phyloP scores from a whole-genome alignment of 352 stramenopile species.

The Pythium rhizo-oryzae region DNA sequence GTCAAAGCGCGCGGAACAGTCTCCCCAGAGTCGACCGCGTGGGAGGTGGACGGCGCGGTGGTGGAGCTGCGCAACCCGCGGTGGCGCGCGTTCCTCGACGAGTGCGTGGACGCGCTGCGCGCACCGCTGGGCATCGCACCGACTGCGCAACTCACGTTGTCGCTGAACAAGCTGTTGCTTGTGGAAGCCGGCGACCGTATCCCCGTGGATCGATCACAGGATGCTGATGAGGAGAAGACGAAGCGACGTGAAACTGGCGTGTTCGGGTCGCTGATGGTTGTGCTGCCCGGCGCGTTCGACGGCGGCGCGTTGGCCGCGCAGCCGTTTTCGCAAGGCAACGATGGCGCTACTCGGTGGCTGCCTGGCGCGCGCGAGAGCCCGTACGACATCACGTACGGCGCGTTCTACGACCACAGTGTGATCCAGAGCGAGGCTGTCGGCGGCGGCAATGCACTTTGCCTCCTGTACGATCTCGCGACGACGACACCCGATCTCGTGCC shows the following conservation, averaged over 20 bases:
- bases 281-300: background rate
- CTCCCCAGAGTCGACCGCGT: background rate
- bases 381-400: background rate
- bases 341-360: background rate
- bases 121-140: background rate
- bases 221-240: too few relatives aligned
- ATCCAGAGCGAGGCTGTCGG: background rate
- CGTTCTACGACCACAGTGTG: background rate
- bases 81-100: background rate
- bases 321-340: too few relatives aligned
- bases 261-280: background rate
- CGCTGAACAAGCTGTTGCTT: background rate
- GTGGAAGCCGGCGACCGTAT: background rate
- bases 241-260: background rate
- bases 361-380: background rate
- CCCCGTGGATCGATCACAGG: background rate
- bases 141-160: background rate
- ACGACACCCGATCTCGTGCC: background rate
- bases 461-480: slow-evolving; percentile 17
- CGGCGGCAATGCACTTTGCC: background rate
- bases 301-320: background rate
- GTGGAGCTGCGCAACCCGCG: background rate
- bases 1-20: background rate
- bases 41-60: background rate
- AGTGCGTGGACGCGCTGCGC: background rate